Conservation (phyloP, 2,329 filamentous ascomycete genomes). For the Botrytis pseudocinerea region DNA sequence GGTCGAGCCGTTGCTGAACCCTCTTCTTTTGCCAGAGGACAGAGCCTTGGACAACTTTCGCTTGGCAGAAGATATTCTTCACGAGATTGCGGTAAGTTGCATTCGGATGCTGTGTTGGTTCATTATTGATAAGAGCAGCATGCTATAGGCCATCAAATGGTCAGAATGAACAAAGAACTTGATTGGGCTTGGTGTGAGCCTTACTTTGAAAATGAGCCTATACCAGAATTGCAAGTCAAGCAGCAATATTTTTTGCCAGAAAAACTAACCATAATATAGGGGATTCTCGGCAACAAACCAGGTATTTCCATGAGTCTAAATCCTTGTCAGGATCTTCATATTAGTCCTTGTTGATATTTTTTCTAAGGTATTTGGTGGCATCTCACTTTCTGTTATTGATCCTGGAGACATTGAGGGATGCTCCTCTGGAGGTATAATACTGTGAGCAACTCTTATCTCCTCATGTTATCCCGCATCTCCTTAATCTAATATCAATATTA, state of each 20-base stretch:
- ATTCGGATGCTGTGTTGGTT: neutral
- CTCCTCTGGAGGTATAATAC: neutral
- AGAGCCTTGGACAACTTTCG: conserved; percentile 10
- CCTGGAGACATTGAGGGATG: neutral
- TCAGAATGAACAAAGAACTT: neutral
- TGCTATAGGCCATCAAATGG: neutral
- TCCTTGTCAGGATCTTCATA: neutral
- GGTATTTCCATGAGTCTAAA: neutral
- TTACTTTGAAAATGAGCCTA: conserved; percentile 5
- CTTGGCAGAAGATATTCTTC: conserved; percentile 1
- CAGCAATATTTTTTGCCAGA: neutral
- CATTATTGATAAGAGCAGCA: neutral
- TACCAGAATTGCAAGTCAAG: conserved; percentile 11
- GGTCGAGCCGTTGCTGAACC: conserved; percentile 13
- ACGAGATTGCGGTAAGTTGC: conserved; percentile 7
- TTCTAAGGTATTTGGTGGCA: conserved; percentile 2
- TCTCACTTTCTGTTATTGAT: neutral
- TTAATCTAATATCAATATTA: neutral
- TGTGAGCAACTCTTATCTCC: neutral
- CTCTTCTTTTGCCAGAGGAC: conserved; percentile 7
- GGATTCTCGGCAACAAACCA: conserved; percentile 5
- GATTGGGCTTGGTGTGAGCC: neutral
- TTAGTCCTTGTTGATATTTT: neutral
- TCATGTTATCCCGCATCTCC: neutral
- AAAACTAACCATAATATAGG: neutral